These are phyloP conservation scores for Lyophyllum semitale DNA, from an alignment of 768 basidiomycete genomes.

Conservation along the genomic window DNA sequence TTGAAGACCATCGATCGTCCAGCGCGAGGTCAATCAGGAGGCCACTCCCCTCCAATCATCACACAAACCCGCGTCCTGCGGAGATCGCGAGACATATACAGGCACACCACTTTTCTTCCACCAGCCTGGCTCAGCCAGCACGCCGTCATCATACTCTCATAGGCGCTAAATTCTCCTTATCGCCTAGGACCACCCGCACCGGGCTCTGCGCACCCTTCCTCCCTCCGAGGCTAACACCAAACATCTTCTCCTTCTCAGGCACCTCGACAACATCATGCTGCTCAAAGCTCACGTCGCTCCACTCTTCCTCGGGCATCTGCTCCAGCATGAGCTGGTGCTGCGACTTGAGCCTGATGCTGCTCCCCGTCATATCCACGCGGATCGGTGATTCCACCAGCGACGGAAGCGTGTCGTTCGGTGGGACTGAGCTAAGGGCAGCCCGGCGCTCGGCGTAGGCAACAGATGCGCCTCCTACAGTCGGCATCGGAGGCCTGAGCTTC, in stretches of 20 bases:
- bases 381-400: conserved; percentile 46
- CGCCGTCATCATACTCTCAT: conserved; percentile 3
- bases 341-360: conserved; percentile 20
- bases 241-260: conserved; percentile 12
- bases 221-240: conserved; percentile 12
- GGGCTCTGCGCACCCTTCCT: conserved; percentile 22
- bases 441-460: conserved; percentile 51
- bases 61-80: neutral
- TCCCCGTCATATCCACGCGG: conserved; percentile 39
- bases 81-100: neutral
- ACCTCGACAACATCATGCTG: conserved; percentile 22
- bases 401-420: conserved; percentile 3
- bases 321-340: conserved; percentile 56
- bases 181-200: conserved; percentile 42
- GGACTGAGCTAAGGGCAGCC: conserved; percentile 27
- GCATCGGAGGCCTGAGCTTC: conserved; percentile 50
- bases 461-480: conserved; percentile 51
- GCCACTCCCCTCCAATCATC: too few relatives aligned
- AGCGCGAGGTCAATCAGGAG: conserved; percentile 5
- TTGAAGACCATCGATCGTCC: too few relatives aligned
- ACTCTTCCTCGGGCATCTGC: conserved; percentile 59
- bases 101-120: neutral
- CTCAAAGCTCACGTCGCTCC: conserved; percentile 58
- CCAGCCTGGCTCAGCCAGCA: neutral
- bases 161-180: conserved; percentile 52